These are phyloP conservation scores for Teratosphaeria viscida DNA, from an alignment of 2,329 filamentous ascomycete species.

Conservation along the genomic window DNA sequence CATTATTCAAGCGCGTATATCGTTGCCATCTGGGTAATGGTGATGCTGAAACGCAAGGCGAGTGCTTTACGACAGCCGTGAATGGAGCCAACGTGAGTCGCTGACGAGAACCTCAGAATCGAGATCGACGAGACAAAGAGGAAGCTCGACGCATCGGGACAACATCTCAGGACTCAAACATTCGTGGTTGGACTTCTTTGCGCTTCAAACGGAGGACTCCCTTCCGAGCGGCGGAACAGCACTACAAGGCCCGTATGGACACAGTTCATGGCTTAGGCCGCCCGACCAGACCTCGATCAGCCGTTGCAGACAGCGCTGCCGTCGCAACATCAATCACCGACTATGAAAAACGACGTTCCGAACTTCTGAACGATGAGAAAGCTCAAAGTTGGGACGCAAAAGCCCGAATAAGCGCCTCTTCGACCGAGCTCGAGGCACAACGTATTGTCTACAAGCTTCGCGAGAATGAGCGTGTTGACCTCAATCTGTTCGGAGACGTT, in stretches of 20 bases:
- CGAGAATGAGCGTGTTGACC: slow-evolving; percentile 32
- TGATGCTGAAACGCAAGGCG: slow-evolving; percentile 11
- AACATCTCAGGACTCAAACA: neutral
- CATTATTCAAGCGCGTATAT: slow-evolving; percentile 1
- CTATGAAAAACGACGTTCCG: slow-evolving; percentile 17
- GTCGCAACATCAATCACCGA: neutral
- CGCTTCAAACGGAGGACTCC: neutral
- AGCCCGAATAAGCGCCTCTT: slow-evolving; percentile 18
- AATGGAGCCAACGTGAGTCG: neutral
- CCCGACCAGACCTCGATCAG: neutral
- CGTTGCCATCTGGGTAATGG: slow-evolving; percentile 5
- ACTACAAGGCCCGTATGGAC: neutral
- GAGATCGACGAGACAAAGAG: neutral
- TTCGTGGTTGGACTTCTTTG: neutral
- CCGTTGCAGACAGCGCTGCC: neutral
- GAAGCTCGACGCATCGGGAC: neutral
- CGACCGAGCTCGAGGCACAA: slow-evolving; percentile 23
- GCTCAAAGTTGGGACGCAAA: slow-evolving; percentile 27
- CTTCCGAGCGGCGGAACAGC: neutral
- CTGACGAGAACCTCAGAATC: neutral
- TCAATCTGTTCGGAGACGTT: slow-evolving; percentile 31
- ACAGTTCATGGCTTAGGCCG: neutral
- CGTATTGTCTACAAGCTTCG: slow-evolving; percentile 28
- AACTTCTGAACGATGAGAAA: slow-evolving; percentile 24
- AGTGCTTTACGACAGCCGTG: neutral